Evolutionary conservation across 1,284 basidiomycete genomes (phyloP).

Genomic region (Cryptococcus maquisensis): DNA sequence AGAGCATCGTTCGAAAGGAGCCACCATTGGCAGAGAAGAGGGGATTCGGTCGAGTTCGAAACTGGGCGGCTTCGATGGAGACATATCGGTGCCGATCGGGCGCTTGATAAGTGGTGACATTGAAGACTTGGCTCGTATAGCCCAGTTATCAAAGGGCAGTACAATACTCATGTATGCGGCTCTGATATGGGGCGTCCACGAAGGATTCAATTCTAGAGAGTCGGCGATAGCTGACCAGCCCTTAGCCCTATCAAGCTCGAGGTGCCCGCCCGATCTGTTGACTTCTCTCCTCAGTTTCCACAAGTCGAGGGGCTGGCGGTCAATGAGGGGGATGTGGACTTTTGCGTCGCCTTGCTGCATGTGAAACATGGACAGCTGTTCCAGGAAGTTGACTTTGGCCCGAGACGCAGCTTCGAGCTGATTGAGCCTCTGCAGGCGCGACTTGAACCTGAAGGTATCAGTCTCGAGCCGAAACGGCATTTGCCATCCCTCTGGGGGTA

Average conservation of each 20-base stretch:
- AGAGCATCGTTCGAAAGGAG: slow-evolving; percentile 15
- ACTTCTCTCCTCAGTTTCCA: slow-evolving; percentile 92
- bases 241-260: slow-evolving; percentile 65
- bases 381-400: slow-evolving; percentile 94
- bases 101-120: slow-evolving; percentile 32
- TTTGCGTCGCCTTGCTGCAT: slow-evolving; percentile 81
- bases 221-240: slow-evolving; percentile 83
- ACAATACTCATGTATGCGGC: slow-evolving; percentile 89
- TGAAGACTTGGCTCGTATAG: slow-evolving; percentile 60
- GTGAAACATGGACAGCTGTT: slow-evolving; percentile 90
- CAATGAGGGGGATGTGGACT: slow-evolving; percentile 85
- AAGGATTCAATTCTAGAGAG: slow-evolving; percentile 63
- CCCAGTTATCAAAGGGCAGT: slow-evolving; percentile 88
- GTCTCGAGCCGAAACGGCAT: slow-evolving; percentile 97
- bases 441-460: slow-evolving; percentile 74
- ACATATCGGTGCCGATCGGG: slow-evolving; percentile 4
- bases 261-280: slow-evolving; percentile 78
- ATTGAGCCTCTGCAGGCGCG: slow-evolving; percentile 88
- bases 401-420: slow-evolving; percentile 95
- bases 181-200: slow-evolving; percentile 54
- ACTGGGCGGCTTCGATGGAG: slow-evolving; percentile 16
- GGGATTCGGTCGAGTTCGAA: slow-evolving; percentile 7
- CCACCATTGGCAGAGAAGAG: neutral
- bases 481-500: slow-evolving; percentile 89
- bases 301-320: slow-evolving; percentile 84